These are phyloP conservation scores for Pseudopyricularia javanii DNA, from an alignment of 2,329 filamentous ascomycete genomes.

Conservation along the genomic window DNA sequence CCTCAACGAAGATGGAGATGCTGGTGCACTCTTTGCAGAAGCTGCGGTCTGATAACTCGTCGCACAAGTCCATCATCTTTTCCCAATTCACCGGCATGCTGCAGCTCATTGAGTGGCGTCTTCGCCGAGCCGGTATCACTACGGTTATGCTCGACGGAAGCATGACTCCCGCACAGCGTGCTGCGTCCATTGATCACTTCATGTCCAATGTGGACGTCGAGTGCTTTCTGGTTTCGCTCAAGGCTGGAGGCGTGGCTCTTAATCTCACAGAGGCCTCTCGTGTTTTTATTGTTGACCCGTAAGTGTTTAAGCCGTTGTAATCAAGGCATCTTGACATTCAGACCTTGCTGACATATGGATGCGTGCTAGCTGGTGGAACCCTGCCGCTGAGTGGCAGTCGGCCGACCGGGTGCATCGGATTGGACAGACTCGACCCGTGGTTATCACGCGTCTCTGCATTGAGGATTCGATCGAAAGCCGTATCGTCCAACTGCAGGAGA, in stretches of 20 bases:
- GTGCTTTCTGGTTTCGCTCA: constrained; percentile 90
- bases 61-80: constrained; percentile 94
- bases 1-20: constrained; percentile 94
- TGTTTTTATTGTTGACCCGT: constrained; percentile 94
- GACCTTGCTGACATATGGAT: constrained; percentile 11
- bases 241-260: constrained; percentile 88
- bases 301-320: constrained; percentile 28
- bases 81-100: constrained; percentile 97
- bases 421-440: constrained; percentile 85
- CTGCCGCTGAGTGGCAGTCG: constrained; percentile 99
- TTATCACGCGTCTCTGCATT: constrained; percentile 88
- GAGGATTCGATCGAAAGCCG: constrained; percentile 94
- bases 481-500: constrained; percentile 93
- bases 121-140: constrained; percentile 91
- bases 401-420: constrained; percentile 96
- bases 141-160: constrained; percentile 97
- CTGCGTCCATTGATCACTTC: constrained; percentile 90
- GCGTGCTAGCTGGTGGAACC: constrained; percentile 87
- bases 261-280: constrained; percentile 91
- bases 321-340: neutral
- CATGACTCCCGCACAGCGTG: constrained; percentile 89
- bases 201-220: constrained; percentile 93
- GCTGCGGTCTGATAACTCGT: constrained; percentile 81
- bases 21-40: constrained; percentile 90
- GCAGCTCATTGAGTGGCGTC: constrained; percentile 91